Base-by-base conservation (phyloP, 2,329 filamentous ascomycete species). In the Phoma sp. region DNA sequence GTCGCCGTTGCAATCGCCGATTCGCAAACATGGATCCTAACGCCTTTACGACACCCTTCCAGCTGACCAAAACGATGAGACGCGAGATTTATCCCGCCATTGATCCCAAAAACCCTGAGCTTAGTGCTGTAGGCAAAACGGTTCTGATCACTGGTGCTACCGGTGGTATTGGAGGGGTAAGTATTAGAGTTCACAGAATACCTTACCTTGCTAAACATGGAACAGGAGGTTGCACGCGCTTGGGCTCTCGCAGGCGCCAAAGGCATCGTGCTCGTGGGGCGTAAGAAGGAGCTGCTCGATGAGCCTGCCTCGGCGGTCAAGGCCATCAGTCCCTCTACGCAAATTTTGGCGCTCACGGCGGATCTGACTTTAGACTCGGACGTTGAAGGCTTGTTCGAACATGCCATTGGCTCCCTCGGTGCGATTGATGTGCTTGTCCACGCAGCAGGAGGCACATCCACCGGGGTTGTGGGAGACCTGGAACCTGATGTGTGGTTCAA, bases 191-290 rank as follows among this genome's bases (percentile, higher is more conserved):
- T 9, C 25, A 35, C 21, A 25, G 37, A 38, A 37, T 40, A 29
- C 13, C n/a, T 22, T 25, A 17, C 15, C 25, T 9, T 40, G 17
- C 22, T 45, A 7, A 37, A 6, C 12, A 13, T 24, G 13, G 6
- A 27, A 38, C 43, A 68, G 65, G 69, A 51, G 17, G 61, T 67
- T 31, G 68, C 65, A 6, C 47, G 57, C 33, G 58, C 66, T 9
- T 70, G 65, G 63, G 64, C 67, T 21, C 55, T 51, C n/a, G 67
- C 67, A 1, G 65, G 61, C 15, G 69, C 67, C 8, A 57, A 59
- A 39, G 62, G 55, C 17, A 64, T 71, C 27, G 61, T 69, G 15
- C 56, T 72, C 31, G 57, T 58, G 1, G 65, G 64, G 15, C 67
- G 67, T 37, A 66, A 61, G 3, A 48, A 54, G 33, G 61, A 58